A percentile compares a stretch with the other conserved stretches of the same genome.
Evolutionary conservation across 805 yeast genomes (phyloP).

Genomic region (Starmerella stellata): DNA sequence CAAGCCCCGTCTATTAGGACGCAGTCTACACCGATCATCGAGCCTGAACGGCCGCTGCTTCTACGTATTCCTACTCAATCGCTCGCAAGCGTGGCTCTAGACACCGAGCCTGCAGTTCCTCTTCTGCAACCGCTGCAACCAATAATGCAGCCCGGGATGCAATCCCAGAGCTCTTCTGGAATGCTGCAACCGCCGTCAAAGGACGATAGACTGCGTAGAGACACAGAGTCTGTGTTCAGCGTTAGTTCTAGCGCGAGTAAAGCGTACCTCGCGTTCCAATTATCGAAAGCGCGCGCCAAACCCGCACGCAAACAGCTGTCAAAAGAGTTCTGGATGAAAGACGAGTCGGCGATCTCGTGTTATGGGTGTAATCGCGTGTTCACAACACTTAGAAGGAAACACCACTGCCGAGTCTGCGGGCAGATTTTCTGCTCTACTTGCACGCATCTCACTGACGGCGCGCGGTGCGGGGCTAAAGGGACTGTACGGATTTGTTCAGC

Average conservation of each 20-base stretch:
- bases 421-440: conserved; percentile 81
- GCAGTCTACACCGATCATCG: not conserved
- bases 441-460: conserved; percentile 52
- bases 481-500: conserved; percentile 16
- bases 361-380: conserved; percentile 64
- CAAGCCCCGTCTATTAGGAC: not conserved
- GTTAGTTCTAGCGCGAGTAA: conserved; percentile 15
- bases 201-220: not conserved
- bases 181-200: not conserved
- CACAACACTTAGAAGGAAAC: conserved; percentile 63
- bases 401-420: conserved; percentile 91
- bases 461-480: conserved; percentile 35
- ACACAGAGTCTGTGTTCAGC: conserved; percentile 14
- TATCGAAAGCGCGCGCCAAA: conserved; percentile 12
- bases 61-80: conserved; percentile 3
- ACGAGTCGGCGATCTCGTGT: conserved; percentile 77
- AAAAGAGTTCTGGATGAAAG: conserved; percentile 89
- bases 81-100: conserved; percentile 9
- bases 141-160: no score
- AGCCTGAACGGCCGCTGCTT: conserved; percentile 1
- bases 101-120: conserved; percentile 11
- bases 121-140: conserved; percentile 2
- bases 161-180: no score
- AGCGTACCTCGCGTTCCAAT: conserved; percentile 17
- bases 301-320: conserved; percentile 27